Base-by-base conservation (phyloP, 2,329 filamentous ascomycete species). In the Chrysoporthe deuterocubensis region DNA sequence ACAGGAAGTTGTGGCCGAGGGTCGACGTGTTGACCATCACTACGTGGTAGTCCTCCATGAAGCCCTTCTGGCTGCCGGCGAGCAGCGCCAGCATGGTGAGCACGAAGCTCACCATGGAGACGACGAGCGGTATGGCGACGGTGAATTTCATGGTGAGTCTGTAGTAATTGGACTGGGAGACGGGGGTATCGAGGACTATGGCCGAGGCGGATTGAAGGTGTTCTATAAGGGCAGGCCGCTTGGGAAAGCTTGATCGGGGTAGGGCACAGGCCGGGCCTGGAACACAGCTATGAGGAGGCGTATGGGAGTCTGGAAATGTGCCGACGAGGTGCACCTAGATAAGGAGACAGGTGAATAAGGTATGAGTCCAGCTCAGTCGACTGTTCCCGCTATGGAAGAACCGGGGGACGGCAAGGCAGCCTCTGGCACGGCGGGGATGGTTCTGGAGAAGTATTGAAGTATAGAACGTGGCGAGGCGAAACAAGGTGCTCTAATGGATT, bases 1-100 rank as follows among this genome's bases (percentile, higher is more conserved):
- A 72, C 46, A 82, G 71, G 50, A 80, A 76, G 61, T 81, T 76
- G 46, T 79, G 76, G 32, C 80, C 81, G 50, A 83, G 78, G 14
- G 74, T 72, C 26, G 80, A 80, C 61, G 79, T 79, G 74, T 83
- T 81, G 70, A 82, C 75, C 78, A 77, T 75, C 21, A 81, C 74
- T 44, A 81, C 74, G 48, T 81, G 77, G 69, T 78, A 80, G 21
- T 78, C 76, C 50, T 81, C 78, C 69, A 81, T 69, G 42, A 77
- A 76, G 34, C 76, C 73, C 4, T 76, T 74, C 4, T 78, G 76
- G 14, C 77, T 77, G 63, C 79, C 80, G 46, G 80, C 79, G 67
- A 81, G 76, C 21, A 81, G 74, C 11, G 75, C 74, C 32, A 81
- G 69, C 66, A 81, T 75, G 46, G 76, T 71, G 46, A 81, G 74